Evolutionary conservation across 768 basidiomycete species (phyloP).

Genomic region (Cystofilobasidium bisporidii): DNA sequence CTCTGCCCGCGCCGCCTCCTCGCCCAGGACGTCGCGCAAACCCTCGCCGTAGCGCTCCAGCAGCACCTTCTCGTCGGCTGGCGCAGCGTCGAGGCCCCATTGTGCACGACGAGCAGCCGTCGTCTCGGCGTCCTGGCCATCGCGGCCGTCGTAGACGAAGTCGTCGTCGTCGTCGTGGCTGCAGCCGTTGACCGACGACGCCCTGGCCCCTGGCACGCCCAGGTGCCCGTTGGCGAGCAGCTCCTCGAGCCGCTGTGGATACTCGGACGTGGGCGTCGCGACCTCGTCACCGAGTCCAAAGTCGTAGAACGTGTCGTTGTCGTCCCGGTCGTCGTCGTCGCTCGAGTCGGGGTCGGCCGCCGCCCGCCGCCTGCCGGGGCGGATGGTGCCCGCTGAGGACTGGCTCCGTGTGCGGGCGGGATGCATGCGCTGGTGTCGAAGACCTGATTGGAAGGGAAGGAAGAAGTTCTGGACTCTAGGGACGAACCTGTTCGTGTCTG

Average conservation of each 20-base stretch:
- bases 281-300: neutral
- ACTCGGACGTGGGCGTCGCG: neutral
- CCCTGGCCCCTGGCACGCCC: neutral
- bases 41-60: slow-evolving; percentile 15
- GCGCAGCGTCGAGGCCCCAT: slow-evolving; percentile 1
- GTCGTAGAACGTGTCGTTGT: neutral
- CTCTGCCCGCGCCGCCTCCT: slow-evolving; percentile 9
- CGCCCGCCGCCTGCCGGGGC: neutral
- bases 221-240: neutral
- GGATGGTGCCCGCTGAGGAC: slow-evolving; percentile 2
- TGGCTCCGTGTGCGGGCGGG: neutral
- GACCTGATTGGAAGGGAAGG: too few relatives aligned
- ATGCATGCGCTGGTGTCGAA: neutral
- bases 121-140: slow-evolving; percentile 12
- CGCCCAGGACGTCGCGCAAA: slow-evolving; percentile 25
- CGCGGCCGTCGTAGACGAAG: slow-evolving; percentile 3
- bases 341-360: neutral
- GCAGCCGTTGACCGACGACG: neutral
- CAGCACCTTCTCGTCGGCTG: slow-evolving; percentile 9
- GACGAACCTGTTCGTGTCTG: too few relatives aligned
- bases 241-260: slow-evolving; percentile 1
- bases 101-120: slow-evolving; percentile 31
- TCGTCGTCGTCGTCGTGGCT: neutral
- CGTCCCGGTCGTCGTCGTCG: neutral
- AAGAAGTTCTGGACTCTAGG: too few relatives aligned